Base-by-base conservation (phyloP, 371 early-diverging fungal genomes). In the Mucor indicus region DNA sequence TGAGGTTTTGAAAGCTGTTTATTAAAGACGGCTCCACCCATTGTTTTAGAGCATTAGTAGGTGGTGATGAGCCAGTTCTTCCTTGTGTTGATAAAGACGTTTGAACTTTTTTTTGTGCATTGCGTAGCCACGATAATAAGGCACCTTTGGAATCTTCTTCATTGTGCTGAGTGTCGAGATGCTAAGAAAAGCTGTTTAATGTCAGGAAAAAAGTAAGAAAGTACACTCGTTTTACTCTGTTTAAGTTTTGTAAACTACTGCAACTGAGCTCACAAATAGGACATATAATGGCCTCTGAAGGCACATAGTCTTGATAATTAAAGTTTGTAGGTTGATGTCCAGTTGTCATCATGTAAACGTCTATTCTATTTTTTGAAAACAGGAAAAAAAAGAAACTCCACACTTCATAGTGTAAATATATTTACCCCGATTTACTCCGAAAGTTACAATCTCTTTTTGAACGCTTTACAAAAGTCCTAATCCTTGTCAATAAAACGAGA, bases 181-280 rank as follows among this genome's bases (percentile, higher is more conserved):
- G 75, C 75, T 75, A 36, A 15, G 7, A 39, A 21, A 21, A 22
- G 5, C 24, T 9, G 23, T 24, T 8, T 22, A 15, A 21, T 8
- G 11, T 23, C 23, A 19, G 19, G 16, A 2, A 27, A 1, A n/a
- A 12, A 11, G 10, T 9, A 17, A 13, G 44, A 33, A 9, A 9
- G n/a, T 33, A 13, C 6, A 11, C 15, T 4, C 4, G 5, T 33
- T 33, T 9, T 62, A 65, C 71, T 44, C 38, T 43, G 49, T 82
- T 79, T 24, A 82, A 51, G 7, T 62, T 57, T 24, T 71, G 66
- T 11, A 80, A 49, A 12, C 70, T 64, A 20, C 63, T 45, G 41
- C 79, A 79, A 22, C 63, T 50, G 6, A 58, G 50, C 16, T 69
- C 62, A 48, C 83, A 82, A 22, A 82, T 82, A 1, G 83, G 83